Conservation (phyloP, 768 basidiomycete species). For the Leccinum incarnatum region DNA sequence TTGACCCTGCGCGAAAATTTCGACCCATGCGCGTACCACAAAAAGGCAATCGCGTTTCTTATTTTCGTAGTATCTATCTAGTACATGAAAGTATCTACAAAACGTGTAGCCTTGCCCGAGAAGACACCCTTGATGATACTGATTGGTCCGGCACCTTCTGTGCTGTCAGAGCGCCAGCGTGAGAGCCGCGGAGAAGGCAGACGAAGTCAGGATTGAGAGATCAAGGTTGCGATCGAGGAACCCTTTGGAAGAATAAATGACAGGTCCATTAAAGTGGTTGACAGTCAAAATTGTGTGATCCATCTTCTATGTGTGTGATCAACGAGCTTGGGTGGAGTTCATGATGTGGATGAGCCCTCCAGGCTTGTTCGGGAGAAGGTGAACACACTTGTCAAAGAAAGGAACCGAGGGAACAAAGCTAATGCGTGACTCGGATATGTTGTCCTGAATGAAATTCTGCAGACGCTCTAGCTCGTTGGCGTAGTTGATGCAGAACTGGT, state of each 20-base stretch:
- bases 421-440: conserved; percentile 76
- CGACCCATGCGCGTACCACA: too few relatives aligned
- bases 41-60: too few relatives aligned
- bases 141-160: conserved; percentile 73
- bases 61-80: too few relatives aligned
- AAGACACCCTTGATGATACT: conserved; percentile 92
- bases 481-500: conserved; percentile 96
- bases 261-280: conserved; percentile 87
- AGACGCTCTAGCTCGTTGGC: conserved; percentile 76
- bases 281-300: conserved; percentile 92
- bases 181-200: conserved; percentile 72
- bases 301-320: conserved; percentile 77
- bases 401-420: conserved; percentile 65
- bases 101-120: conserved; percentile 63
- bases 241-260: conserved; percentile 86
- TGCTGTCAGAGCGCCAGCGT: conserved; percentile 35
- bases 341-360: conserved; percentile 96
- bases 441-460: conserved; percentile 77
- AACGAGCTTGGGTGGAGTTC: conserved; percentile 85
- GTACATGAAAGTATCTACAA: too few relatives aligned
- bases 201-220: conserved; percentile 87
- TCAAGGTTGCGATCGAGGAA: conserved; percentile 91
- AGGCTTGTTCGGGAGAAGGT: conserved; percentile 79
- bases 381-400: conserved; percentile 90
- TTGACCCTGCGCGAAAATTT: too few relatives aligned